These are phyloP conservation scores for Yamadazyma oceani DNA, from an alignment of 1,139 yeast species.

Conservation along the genomic window DNA sequence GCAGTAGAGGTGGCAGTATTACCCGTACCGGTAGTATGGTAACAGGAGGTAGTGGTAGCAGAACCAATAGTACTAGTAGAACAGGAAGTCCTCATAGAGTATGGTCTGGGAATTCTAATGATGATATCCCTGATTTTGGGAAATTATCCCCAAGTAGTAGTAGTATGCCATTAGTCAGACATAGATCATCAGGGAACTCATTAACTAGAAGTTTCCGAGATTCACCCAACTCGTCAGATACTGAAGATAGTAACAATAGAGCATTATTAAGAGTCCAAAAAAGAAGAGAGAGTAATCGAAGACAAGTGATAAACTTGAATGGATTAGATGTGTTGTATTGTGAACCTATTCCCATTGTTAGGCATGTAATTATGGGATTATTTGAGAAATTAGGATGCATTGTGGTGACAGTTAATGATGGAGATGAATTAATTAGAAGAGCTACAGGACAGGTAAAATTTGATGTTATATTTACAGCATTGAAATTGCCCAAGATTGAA, in stretches of 20 bases:
- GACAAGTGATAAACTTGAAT: constrained; percentile 24
- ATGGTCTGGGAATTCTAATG: constrained; percentile 28
- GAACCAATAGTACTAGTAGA: constrained; percentile 8
- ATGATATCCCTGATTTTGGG: constrained; percentile 28
- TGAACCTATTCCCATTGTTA: constrained; percentile 82
- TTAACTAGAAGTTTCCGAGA: constrained; percentile 34
- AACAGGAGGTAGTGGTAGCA: background rate
- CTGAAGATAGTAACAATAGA: constrained; percentile 50
- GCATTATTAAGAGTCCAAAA: constrained; percentile 58
- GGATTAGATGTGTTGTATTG: constrained; percentile 73
- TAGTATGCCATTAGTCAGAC: constrained; percentile 11
- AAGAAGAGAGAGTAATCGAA: constrained; percentile 53
- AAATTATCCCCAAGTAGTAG: constrained; percentile 13
- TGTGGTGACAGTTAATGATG: constrained; percentile 75
- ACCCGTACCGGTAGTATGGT: constrained; percentile 5
- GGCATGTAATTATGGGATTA: constrained; percentile 65
- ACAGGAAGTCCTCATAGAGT: constrained; percentile 28
- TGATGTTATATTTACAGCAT: constrained; percentile 79
- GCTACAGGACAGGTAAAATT: constrained; percentile 84
- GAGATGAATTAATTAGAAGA: constrained; percentile 79
- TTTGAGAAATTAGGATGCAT: constrained; percentile 76
- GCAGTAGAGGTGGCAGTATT: background rate
- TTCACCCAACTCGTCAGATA: constrained; percentile 70
- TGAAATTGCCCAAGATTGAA: constrained; percentile 63
- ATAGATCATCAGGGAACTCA: constrained; percentile 31